Evolutionary conservation across 1,284 basidiomycete species (phyloP).

Genomic region (Austroboletus niveus): DNA sequence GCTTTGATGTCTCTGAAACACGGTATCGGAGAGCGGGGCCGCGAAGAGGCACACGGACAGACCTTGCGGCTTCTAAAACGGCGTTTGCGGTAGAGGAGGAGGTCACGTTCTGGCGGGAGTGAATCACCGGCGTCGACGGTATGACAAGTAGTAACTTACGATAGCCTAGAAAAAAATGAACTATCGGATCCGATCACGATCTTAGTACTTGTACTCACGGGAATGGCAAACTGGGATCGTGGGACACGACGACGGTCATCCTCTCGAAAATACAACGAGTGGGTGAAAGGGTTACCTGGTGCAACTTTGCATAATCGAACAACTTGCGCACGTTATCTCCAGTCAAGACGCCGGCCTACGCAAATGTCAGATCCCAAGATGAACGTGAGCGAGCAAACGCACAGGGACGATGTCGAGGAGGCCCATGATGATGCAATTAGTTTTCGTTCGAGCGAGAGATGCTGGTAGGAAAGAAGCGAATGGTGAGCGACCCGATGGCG

Average conservation of each 20-base stretch:
- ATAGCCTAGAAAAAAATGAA: conserved; percentile 45
- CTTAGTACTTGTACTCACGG: conserved; percentile 40
- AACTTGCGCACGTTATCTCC: conserved; percentile 73
- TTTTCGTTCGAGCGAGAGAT: conserved; percentile 1
- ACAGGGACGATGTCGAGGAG: conserved; percentile 60
- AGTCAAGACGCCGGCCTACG: conserved; percentile 69
- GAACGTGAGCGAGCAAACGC: conserved; percentile 24
- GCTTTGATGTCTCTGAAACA: conserved; percentile 78
- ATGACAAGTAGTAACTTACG: conserved; percentile 40
- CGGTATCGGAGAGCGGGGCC: conserved; percentile 5
- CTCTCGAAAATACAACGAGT: neutral
- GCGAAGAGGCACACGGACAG: neutral
- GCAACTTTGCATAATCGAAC: conserved; percentile 67
- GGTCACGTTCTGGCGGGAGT: conserved; percentile 53
- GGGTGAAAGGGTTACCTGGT: conserved; percentile 47
- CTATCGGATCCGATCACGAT: neutral
- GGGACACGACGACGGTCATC: neutral
- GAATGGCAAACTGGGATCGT: conserved; percentile 61
- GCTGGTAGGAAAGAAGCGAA: conserved; percentile 5
- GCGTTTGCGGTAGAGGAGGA: conserved; percentile 78
- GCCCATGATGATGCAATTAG: conserved; percentile 38
- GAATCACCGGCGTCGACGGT: conserved; percentile 1
- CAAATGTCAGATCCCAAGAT: conserved; percentile 13
- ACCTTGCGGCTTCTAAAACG: conserved; percentile 75
- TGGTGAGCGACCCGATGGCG: neutral